Conservation (phyloP, 331 rosid species). For the Spiraea crenata region DNA sequence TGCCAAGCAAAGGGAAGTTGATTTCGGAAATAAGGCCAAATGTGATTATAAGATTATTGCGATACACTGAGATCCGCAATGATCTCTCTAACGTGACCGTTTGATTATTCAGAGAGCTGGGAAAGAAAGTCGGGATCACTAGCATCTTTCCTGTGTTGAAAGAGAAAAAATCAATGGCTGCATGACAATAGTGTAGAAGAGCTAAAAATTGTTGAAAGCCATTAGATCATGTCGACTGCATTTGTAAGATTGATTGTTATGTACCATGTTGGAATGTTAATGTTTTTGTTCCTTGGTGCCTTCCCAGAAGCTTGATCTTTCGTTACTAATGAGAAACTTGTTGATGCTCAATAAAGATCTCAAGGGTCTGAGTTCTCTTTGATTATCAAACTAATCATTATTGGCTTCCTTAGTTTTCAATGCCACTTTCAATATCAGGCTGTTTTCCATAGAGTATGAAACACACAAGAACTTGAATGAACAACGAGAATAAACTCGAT, state of each 20-base stretch:
- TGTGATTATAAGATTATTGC: conserved; percentile 34
- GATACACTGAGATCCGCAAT: neutral
- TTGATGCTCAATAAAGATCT: neutral
- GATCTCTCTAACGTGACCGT: neutral
- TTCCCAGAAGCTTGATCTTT: neutral
- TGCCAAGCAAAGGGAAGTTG: conserved; percentile 33
- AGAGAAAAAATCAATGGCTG: neutral
- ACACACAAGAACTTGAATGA: too few species aligned
- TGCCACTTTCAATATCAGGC: too few species aligned
- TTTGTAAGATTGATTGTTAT: neutral
- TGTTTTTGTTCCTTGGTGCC: neutral
- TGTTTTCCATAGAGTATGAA: too few species aligned
- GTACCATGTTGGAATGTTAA: neutral
- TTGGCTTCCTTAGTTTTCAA: too few species aligned
- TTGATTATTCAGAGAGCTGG: neutral
- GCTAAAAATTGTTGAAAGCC: neutral
- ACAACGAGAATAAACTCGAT: too few species aligned
- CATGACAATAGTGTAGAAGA: neutral
- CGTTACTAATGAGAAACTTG: neutral
- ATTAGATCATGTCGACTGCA: neutral
- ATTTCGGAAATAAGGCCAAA: conserved; percentile 30
- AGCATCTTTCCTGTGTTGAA: neutral
- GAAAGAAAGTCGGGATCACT: neutral
- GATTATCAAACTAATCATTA: too few species aligned
- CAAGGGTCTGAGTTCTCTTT: neutral